phyloP scores from a whole-genome alignment of 768 basidiomycete species.

The Suillus hirtellus region DNA sequence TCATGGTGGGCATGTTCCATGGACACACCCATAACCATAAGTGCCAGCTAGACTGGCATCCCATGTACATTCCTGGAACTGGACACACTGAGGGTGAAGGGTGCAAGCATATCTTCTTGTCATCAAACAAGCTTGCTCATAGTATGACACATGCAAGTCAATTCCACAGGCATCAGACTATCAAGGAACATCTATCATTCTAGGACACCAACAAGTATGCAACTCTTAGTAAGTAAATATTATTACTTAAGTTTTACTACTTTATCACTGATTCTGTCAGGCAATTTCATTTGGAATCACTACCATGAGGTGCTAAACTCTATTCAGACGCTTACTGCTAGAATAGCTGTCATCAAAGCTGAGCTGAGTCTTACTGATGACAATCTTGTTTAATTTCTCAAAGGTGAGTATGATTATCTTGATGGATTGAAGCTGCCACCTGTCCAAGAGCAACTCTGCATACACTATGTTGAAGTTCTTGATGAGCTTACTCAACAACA shows the following conservation, averaged over 20 bases:
- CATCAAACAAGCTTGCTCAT: background rate
- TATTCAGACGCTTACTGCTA: background rate
- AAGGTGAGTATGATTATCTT: background rate
- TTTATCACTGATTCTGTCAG: conserved; percentile 1
- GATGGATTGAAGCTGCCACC: background rate
- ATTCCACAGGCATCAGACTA: background rate
- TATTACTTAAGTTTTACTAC: background rate
- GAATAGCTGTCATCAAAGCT: background rate
- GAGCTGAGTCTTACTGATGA: background rate
- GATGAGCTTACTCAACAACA: background rate
- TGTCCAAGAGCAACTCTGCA: background rate
- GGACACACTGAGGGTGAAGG: background rate
- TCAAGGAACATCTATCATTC: background rate
- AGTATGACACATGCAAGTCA: background rate
- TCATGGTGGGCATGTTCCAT: conserved; percentile 9
- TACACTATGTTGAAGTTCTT: background rate
- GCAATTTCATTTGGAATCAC: conserved; percentile 1
- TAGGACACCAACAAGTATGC: background rate
- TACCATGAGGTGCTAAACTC: background rate
- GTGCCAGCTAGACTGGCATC: background rate
- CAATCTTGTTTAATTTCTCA: background rate
- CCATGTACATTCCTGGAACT: background rate
- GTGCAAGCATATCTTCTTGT: background rate
- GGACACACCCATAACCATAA: background rate
- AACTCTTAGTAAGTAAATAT: background rate